Evolutionary conservation across 768 basidiomycete species (phyloP).

Genomic region (Leucosporidium yakuticum): DNA sequence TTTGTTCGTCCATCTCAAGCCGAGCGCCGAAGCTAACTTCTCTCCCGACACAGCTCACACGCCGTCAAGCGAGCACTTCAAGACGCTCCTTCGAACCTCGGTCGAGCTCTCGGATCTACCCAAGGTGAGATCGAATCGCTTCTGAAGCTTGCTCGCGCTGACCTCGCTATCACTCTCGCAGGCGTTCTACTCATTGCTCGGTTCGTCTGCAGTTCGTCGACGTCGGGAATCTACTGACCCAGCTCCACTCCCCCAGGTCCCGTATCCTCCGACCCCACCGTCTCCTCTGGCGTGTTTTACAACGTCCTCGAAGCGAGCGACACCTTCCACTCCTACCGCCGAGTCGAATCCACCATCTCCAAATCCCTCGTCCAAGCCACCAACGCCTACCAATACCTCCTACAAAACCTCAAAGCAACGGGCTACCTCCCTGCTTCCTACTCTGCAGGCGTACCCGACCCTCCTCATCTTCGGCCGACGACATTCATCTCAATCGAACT

Average conservation of each 20-base stretch:
- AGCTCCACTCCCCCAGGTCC: neutral
- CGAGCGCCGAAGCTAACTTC: neutral
- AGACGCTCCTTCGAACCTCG: neutral
- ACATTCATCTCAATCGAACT: too few species aligned
- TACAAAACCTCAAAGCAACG: neutral
- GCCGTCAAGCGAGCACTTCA: conserved; percentile 2
- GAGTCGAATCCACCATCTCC: conserved; percentile 1
- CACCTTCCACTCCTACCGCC: conserved; percentile 12
- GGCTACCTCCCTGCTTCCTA: neutral
- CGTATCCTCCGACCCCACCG: conserved; percentile 1
- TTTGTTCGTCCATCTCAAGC: rapidly evolving
- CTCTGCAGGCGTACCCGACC: too few species aligned
- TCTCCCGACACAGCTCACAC: neutral
- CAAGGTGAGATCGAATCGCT: too few species aligned
- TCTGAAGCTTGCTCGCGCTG: too few species aligned
- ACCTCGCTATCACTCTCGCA: too few species aligned
- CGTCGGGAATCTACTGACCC: neutral
- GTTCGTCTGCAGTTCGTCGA: too few species aligned
- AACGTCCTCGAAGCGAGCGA: conserved; percentile 1
- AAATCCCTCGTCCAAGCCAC: neutral
- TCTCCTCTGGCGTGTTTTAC: neutral
- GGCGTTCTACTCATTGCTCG: neutral
- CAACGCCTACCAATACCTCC: neutral
- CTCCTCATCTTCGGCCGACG: too few species aligned
- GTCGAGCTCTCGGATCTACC: too few species aligned